Base-by-base conservation (phyloP, 2,329 filamentous ascomycete genomes). In the Sclerotinia nivalis region DNA sequence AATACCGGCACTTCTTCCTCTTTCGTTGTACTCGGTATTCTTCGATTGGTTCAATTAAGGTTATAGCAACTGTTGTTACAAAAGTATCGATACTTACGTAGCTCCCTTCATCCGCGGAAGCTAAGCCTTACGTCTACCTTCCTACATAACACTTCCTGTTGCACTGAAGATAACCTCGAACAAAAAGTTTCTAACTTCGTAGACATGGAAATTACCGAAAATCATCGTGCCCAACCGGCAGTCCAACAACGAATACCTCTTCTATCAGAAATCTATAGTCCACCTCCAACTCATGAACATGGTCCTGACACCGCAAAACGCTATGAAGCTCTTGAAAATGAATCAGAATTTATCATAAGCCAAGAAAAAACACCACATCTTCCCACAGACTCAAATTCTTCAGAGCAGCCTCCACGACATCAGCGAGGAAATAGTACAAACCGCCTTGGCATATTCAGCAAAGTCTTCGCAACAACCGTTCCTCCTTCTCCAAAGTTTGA, bases 301-400 rank as follows among this genome's bases (percentile, higher is more conserved):
- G 67, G 37, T 15, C 47, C 67, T 28, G 49, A 65, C 15, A 56
- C 67, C 9, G 45, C 58, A 28, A 69, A 65, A 55, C 67, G 67
- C 8, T 37, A 49, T 25, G 40, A 20, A n/a, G 37, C 37, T 34
- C 50, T 69, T 4, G 28, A 49, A 47, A 47, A 25, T 18, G 67
- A 56, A 15, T 34, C 67, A 22, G 40, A 69, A 55, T 69, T 69
- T 12, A 37, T 69, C 4, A 52, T 28, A 31, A 55, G 58, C 58
- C 67, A 69, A 31, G 58, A 37, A 13, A 56, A 28, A 45, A 64
- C 49, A 55, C 58, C 59, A 34, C 58, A 52, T 2, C 40, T 64
- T n/a, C 31, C 34, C 49, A 20, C 54, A 34, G 37, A 65, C 10
- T 54, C 67, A 37, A 64, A 47, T 22, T 25, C 15, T 3, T 40